Evolutionary conservation across 768 basidiomycete species (phyloP).

Genomic region (Cantharellus anzutake): DNA sequence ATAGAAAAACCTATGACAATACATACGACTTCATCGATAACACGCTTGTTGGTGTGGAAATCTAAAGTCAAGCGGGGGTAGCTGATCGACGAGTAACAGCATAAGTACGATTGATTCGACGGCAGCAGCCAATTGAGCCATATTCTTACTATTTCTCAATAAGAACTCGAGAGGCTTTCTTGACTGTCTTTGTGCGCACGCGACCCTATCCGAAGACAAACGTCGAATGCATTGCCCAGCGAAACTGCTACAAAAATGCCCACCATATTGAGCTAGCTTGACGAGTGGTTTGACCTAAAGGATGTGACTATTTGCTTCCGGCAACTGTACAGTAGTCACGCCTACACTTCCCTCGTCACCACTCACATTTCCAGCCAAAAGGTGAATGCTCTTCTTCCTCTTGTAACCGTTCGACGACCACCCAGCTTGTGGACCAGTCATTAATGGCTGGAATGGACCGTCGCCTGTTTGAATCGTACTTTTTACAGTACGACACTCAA

Average conservation of each 20-base stretch:
- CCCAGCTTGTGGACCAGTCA: too few relatives aligned
- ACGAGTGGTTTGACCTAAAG: slow-evolving; percentile 8
- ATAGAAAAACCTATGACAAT: background rate
- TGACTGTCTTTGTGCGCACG: slow-evolving; percentile 99
- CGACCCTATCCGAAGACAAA: slow-evolving; percentile 47
- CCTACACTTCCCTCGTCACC: background rate
- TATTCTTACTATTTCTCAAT: slow-evolving; percentile 86
- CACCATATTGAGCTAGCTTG: slow-evolving; percentile 29
- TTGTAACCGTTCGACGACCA: background rate
- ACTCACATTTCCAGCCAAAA: slow-evolving; percentile 13
- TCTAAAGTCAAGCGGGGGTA: slow-evolving; percentile 98
- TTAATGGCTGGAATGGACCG: too few relatives aligned
- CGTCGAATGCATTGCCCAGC: background rate
- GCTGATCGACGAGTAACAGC: slow-evolving; percentile 24
- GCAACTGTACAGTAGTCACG: background rate
- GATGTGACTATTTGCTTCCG: background rate
- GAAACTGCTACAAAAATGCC: slow-evolving; percentile 6
- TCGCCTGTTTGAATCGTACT: slow-evolving; percentile 50
- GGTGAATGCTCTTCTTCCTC: slow-evolving; percentile 24
- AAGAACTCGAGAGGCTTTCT: slow-evolving; percentile 95
- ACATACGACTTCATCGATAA: slow-evolving; percentile 91
- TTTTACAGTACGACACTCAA: slow-evolving; percentile 70
- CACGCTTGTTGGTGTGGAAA: slow-evolving; percentile 99
- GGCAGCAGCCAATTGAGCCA: background rate
- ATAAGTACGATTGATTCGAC: background rate